Evolutionary conservation across 345 rosid species (phyloP).

Genomic region (Bruguiera sexangula): DNA sequence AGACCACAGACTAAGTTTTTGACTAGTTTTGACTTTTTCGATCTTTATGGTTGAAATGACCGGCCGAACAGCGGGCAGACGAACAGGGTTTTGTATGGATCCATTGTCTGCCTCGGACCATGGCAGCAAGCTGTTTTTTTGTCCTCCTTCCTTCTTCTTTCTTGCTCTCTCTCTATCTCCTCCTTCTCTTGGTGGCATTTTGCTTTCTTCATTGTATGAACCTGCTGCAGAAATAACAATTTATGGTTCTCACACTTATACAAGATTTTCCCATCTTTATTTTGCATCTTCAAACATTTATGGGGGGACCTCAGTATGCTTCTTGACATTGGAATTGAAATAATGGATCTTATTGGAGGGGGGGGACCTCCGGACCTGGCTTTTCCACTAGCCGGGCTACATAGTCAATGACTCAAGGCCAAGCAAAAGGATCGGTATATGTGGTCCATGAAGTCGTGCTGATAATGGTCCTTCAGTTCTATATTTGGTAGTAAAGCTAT

Average conservation of each 20-base stretch:
- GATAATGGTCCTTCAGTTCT: too few species aligned
- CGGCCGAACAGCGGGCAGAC: neutral
- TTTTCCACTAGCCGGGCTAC: neutral
- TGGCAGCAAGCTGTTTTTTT: constrained; percentile 19
- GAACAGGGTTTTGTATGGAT: constrained; percentile 23
- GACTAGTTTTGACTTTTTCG: neutral
- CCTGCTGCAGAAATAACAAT: neutral
- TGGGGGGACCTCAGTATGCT: neutral
- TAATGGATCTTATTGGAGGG: neutral
- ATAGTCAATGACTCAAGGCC: neutral
- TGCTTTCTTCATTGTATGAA: neutral
- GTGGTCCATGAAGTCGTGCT: constrained; percentile 7
- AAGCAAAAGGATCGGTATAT: neutral
- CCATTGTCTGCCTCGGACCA: constrained; percentile 18
- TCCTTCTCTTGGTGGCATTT: neutral
- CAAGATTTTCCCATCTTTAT: too few species aligned
- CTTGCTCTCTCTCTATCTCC: neutral
- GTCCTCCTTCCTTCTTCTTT: neutral
- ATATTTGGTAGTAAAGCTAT: too few species aligned
- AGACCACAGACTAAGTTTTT: too few species aligned
- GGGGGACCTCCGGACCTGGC: neutral
- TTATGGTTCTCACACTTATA: neutral
- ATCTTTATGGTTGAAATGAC: too few species aligned
- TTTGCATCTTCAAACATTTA: too few species aligned
- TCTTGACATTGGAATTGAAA: neutral